Evolutionary conservation across 768 basidiomycete genomes (phyloP).

Genomic region (Boletus sensibilis): DNA sequence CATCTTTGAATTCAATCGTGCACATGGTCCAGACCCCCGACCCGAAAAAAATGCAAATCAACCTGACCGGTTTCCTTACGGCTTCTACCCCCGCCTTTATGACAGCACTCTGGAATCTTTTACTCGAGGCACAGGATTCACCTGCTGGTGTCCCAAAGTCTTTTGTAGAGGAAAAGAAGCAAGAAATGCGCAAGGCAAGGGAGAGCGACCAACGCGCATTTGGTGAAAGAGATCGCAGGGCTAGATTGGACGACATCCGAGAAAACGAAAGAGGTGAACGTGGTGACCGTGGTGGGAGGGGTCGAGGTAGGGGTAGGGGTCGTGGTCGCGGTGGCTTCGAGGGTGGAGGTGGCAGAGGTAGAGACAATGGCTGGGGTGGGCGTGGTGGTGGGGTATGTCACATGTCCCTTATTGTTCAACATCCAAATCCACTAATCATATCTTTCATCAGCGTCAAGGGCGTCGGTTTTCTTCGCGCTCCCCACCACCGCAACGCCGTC

Average conservation of each 20-base stretch:
- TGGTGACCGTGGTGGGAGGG: constrained; percentile 45
- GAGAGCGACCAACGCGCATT: constrained; percentile 63
- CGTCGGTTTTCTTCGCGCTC: constrained; percentile 48
- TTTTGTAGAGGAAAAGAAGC: constrained; percentile 90
- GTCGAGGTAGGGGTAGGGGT: constrained; percentile 60
- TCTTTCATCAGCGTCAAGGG: constrained; percentile 38
- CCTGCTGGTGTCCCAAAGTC: constrained; percentile 87
- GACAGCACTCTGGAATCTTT: constrained; percentile 81
- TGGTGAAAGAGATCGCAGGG: constrained; percentile 69
- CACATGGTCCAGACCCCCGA: constrained; percentile 66
- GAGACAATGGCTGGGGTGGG: constrained; percentile 66
- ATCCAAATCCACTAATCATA: constrained; percentile 4
- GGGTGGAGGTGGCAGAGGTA: constrained; percentile 46
- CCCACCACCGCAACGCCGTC: constrained; percentile 47
- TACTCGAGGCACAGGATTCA: constrained; percentile 91
- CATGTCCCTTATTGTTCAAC: constrained; percentile 6
- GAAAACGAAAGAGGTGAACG: constrained; percentile 54
- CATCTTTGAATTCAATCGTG: not conserved
- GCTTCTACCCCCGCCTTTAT: constrained; percentile 86
- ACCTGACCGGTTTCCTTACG: constrained; percentile 89
- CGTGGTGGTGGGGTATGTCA: constrained; percentile 40
- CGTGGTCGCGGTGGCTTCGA: constrained; percentile 50
- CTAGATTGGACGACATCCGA: constrained; percentile 66
- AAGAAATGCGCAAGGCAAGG: constrained; percentile 74
- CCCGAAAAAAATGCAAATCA: constrained; percentile 94